Conservation (phyloP, 1,284 basidiomycete genomes). For the Salmacisia buchloeana region DNA sequence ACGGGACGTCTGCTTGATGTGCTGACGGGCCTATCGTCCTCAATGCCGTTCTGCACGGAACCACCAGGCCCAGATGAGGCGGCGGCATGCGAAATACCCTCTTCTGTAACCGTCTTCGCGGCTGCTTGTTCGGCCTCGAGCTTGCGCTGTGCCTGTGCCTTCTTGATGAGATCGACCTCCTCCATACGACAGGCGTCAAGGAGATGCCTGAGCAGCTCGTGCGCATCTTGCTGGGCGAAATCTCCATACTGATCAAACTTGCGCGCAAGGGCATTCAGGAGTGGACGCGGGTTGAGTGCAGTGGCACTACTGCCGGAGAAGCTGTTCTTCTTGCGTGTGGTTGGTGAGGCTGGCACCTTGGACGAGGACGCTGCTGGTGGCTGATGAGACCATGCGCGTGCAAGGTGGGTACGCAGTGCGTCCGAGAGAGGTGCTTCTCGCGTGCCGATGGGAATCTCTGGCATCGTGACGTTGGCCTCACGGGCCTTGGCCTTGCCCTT, state of each 20-base stretch:
- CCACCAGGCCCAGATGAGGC: too few species aligned
- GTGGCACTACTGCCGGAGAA: background rate
- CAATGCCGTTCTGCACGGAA: too few species aligned
- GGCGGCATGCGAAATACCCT: background rate
- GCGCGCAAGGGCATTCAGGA: slow-evolving; percentile 66
- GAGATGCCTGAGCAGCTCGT: slow-evolving; percentile 81
- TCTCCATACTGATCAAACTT: slow-evolving; percentile 92
- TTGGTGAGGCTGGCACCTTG: background rate
- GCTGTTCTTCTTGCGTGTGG: background rate
- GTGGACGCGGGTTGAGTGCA: slow-evolving; percentile 50
- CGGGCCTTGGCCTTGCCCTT: slow-evolving; percentile 1
- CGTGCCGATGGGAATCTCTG: background rate
- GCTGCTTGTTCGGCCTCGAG: background rate
- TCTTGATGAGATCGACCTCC: slow-evolving; percentile 66
- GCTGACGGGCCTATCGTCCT: too few species aligned
- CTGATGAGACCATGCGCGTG: background rate
- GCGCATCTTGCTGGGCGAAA: slow-evolving; percentile 78
- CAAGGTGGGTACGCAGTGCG: slow-evolving; percentile 4
- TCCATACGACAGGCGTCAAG: slow-evolving; percentile 93
- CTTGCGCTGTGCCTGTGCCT: too few species aligned
- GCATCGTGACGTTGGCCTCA: background rate
- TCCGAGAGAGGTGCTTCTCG: slow-evolving; percentile 4
- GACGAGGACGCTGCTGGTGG: background rate
- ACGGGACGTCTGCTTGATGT: too few species aligned
- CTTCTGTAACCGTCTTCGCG: background rate